Evolutionary conservation across 164 flowering plant species (phyloP), one percentile per base, ranked within the genome.

Genomic region (Macadamia integrifolia): DNA sequence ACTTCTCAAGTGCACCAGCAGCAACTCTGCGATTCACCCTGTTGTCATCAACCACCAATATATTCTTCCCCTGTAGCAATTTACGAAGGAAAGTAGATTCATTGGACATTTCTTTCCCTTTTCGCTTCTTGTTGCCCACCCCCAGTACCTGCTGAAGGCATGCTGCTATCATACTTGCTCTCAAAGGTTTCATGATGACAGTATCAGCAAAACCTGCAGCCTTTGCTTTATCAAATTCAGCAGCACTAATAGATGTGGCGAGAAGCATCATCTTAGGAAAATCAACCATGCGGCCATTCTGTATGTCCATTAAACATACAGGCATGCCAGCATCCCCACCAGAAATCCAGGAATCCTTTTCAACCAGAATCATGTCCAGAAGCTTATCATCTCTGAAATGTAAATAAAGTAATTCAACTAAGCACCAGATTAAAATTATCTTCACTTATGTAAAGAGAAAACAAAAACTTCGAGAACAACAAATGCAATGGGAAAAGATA

Each of bases 1-100:
- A 89, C 70, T 93, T 93, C 83, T 88, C 87, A 35, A 93, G 83
- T 42, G 92, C 94, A 67, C 95, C 92, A 4, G 88, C 96, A 53
- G 97, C 98, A 74, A 93, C 98, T 76, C 87, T 81, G 53, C 90
- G 92, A 74, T 93, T 93, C n/a, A 93, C 96, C 58, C 17, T 65
- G 69, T 93, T 93, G 76, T 93, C 98, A 80, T 93, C 98, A 69
- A 91, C 97, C 59, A 93, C 97, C 78, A 93, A 78, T 67, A 93
- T 89, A 69, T 86, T 85, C 84, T 85, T 93, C 23, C 92, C 96
- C 63, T 70, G 71, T 23, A 93, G 83, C 55, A 93, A 72, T 69
- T 82, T 80, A 65, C 72, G 76, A 61, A 85, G 89, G 67, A 66
- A 72, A 68, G 78, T 35, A 46, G 86, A 75, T 40, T 84, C 86